These are phyloP conservation scores for Aquanectria penicillioides DNA, from an alignment of 2,329 filamentous ascomycete genomes.

Conservation along the genomic window DNA sequence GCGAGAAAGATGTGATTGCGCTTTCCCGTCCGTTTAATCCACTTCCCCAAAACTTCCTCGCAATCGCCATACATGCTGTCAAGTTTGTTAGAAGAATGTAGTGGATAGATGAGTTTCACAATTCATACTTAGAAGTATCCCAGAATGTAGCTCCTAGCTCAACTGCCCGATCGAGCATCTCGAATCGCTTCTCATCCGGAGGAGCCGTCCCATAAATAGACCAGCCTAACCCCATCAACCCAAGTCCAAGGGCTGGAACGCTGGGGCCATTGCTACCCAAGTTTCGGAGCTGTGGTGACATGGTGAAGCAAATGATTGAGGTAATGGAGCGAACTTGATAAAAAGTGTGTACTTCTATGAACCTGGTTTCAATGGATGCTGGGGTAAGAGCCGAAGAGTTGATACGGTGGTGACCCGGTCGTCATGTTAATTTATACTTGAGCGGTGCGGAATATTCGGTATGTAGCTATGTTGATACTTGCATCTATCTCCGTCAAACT, in stretches of 20 bases:
- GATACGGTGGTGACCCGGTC: no score
- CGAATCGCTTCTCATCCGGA: conserved; percentile 52
- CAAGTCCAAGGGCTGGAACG: conserved; percentile 60
- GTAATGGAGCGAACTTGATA: no score
- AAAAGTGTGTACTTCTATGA: no score
- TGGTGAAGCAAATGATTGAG: no score
- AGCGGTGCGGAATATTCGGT: no score
- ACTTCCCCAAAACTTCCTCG: conserved; percentile 58
- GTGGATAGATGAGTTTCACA: background rate
- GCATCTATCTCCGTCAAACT: no score
- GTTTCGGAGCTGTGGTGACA: background rate
- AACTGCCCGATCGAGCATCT: conserved; percentile 57
- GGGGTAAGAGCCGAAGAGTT: no score
- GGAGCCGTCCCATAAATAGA: conserved; percentile 18
- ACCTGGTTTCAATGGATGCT: no score
- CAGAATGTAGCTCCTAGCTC: conserved; percentile 58
- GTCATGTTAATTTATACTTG: no score
- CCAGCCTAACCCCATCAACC: conserved; percentile 58
- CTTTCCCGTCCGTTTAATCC: conserved; percentile 56
- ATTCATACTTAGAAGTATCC: conserved; percentile 53
- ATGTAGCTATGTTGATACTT: no score
- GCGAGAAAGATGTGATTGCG: conserved; percentile 57
- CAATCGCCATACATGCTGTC: conserved; percentile 53
- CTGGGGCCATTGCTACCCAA: conserved; percentile 61
- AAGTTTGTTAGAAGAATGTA: background rate